Percentiles rank a stretch among this genome's conserved stretches.
Conservation (phyloP, 441 rosid species). For the Hura crepitans region DNA sequence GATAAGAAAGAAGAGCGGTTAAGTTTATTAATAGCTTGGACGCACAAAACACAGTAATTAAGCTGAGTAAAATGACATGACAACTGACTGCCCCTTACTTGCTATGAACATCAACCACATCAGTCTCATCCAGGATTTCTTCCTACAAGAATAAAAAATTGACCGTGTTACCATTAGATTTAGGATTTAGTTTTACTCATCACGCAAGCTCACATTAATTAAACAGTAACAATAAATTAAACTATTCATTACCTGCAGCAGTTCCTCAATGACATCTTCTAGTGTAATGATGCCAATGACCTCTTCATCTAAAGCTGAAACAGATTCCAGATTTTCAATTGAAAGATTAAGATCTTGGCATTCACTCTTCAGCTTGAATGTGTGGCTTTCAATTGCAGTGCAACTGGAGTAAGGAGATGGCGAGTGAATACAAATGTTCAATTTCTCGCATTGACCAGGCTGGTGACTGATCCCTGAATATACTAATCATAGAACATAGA, state of each 20-base stretch:
- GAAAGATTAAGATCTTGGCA: conserved; percentile 15
- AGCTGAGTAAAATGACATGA: background rate
- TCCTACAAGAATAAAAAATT: conserved; percentile 40
- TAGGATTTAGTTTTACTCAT: background rate
- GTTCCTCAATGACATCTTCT: conserved; percentile 92
- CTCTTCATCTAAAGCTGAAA: conserved; percentile 40
- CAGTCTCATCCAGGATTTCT: conserved; percentile 83
- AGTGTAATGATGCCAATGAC: conserved; percentile 71
- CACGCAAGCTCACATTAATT: background rate
- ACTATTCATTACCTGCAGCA: conserved; percentile 53
- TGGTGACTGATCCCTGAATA: conserved; percentile 30
- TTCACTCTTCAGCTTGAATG: conserved; percentile 21
- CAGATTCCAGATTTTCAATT: conserved; percentile 33
- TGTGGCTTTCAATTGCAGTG: conserved; percentile 26
- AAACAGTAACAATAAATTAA: background rate
- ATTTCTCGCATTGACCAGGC: conserved; percentile 25
- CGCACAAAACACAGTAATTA: background rate
- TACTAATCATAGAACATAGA: background rate
- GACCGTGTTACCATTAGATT: background rate
- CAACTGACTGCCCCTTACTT: conserved; percentile 29
- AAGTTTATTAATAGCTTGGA: background rate
- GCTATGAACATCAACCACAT: conserved; percentile 54
- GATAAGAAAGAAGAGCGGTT: background rate
- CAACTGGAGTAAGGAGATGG: conserved; percentile 26
- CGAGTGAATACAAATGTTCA: conserved; percentile 25